Percentiles rank a stretch among this genome's conserved stretches.
Evolutionary conservation across 805 yeast genomes (phyloP).

Genomic region (Metschnikowia arizonensis): DNA sequence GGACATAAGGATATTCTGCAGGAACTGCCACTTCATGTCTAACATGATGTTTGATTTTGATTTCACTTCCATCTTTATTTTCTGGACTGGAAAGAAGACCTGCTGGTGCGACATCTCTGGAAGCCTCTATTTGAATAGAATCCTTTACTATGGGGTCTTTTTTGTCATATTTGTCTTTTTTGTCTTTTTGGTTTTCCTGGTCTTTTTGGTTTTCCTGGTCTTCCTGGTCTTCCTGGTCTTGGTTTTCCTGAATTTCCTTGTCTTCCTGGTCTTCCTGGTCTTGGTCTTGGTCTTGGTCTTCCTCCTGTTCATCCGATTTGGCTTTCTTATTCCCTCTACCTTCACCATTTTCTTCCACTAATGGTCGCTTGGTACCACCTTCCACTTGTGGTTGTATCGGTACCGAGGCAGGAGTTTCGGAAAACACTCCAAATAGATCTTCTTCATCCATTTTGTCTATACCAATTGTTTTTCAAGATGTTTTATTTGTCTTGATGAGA

Average conservation of each 20-base stretch:
- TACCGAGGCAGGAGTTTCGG: constrained; percentile 46
- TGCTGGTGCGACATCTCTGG: constrained; percentile 76
- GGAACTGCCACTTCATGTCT: constrained; percentile 98
- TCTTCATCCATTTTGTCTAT: constrained; percentile 35
- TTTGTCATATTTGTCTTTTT: constrained; percentile 4
- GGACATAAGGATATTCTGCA: constrained; percentile 80
- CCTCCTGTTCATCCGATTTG: background rate
- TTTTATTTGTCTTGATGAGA: constrained; percentile 8
- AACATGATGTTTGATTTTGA: constrained; percentile 84
- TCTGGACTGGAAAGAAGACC: constrained; percentile 49
- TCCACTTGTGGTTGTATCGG: constrained; percentile 19
- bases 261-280: background rate
- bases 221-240: background rate
- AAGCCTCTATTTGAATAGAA: constrained; percentile 82
- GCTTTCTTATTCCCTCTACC: background rate
- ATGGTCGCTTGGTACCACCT: background rate
- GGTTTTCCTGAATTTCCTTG: constrained; percentile 17
- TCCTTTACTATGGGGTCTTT: constrained; percentile 78
- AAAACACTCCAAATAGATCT: constrained; percentile 61
- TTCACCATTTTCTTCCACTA: background rate
- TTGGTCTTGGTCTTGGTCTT: background rate
- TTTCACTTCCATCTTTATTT: constrained; percentile 28
- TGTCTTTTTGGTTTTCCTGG: constrained; percentile 18
- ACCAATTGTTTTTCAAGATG: constrained; percentile 1
- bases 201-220: constrained; percentile 17